Evolutionary conservation across 305 asterid species (phyloP).

Genomic region (Lippia alba): DNA sequence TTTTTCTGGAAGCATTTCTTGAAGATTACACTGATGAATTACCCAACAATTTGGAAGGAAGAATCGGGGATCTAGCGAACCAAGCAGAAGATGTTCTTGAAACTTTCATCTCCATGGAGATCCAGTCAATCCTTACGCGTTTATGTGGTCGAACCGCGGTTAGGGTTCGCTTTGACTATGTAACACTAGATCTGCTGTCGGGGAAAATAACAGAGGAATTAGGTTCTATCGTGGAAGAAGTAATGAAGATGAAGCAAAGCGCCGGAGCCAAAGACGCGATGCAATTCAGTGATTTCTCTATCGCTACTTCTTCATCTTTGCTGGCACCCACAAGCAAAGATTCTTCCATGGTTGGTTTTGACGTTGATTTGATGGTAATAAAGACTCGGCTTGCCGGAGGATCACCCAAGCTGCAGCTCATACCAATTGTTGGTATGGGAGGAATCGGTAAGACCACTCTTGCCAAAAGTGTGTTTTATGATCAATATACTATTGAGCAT

Average conservation of each 20-base stretch:
- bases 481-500: background rate
- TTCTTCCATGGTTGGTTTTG: conserved; percentile 22
- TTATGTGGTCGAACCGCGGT: no score
- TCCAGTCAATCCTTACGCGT: no score
- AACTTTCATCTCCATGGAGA: background rate
- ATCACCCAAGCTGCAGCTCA: no score
- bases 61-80: no score
- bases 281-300: background rate
- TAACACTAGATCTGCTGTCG: background rate
- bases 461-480: conserved; percentile 13
- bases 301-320: background rate
- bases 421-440: no score
- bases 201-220: background rate
- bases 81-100: background rate
- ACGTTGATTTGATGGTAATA: no score
- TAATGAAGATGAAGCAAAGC: background rate
- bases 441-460: no score
- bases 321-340: background rate
- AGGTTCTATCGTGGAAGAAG: background rate
- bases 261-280: background rate
- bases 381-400: no score
- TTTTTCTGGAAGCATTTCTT: no score
- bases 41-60: no score
- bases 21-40: no score
- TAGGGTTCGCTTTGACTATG: no score